Evolutionary conservation across 139 green algal species (phyloP).

Genomic region (Ettlia oleoabundans): DNA sequence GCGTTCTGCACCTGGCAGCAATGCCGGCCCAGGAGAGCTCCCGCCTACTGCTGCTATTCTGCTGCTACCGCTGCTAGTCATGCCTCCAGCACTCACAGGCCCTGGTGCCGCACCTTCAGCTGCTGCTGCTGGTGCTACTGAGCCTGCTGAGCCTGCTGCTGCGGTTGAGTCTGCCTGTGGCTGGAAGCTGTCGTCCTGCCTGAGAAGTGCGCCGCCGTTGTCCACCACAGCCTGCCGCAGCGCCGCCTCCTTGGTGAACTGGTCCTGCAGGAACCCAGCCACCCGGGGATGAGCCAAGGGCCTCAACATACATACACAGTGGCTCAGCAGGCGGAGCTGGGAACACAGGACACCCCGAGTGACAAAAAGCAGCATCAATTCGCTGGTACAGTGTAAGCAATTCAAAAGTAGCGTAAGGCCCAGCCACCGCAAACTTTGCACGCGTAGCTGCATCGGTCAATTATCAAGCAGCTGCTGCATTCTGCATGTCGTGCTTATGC

Average conservation of each 20-base stretch:
- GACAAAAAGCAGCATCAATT: too few species aligned
- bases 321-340: too few species aligned
- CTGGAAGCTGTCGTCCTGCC: constrained; percentile 24
- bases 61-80: not conserved
- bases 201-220: constrained; percentile 3
- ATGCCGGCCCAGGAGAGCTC: not conserved
- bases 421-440: too few species aligned
- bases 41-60: too few species aligned
- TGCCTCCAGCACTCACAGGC: not conserved
- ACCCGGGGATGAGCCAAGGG: not conserved
- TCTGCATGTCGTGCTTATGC: too few species aligned
- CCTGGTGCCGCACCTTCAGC: not conserved
- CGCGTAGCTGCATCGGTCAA: too few species aligned
- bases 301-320: not conserved
- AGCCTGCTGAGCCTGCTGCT: not conserved
- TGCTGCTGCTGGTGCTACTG: not conserved
- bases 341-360: too few species aligned
- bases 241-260: constrained; percentile 23
- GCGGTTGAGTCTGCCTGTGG: not conserved
- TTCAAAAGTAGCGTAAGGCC: too few species aligned
- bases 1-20: not conserved
- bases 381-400: too few species aligned
- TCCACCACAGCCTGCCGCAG: constrained; percentile 11
- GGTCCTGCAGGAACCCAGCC: constrained; percentile 18
- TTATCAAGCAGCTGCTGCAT: too few species aligned